These are phyloP conservation scores for Septoria petroselini DNA, from an alignment of 2,329 filamentous ascomycete species.

Conservation along the genomic window DNA sequence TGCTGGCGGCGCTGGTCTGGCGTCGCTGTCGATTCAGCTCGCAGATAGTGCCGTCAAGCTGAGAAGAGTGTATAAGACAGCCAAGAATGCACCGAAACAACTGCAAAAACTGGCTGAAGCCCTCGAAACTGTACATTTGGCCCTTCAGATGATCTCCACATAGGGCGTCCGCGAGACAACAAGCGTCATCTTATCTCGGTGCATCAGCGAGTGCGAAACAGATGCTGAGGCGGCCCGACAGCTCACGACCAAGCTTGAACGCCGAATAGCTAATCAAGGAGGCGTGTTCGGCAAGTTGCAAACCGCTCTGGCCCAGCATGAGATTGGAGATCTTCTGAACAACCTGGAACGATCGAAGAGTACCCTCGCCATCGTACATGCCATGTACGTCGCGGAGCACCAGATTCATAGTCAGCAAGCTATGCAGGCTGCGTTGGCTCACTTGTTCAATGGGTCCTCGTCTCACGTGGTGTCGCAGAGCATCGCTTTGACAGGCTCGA, in stretches of 20 bases:
- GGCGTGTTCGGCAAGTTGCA: not conserved
- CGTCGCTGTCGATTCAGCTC: slow-evolving; percentile 21
- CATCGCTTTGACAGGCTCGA: too few species aligned
- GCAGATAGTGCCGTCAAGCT: slow-evolving; percentile 17
- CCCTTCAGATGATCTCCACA: not conserved
- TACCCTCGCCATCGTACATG: not conserved
- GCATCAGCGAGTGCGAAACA: not conserved
- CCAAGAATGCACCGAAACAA: slow-evolving; percentile 10
- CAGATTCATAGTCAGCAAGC: not conserved
- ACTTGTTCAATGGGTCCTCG: not conserved
- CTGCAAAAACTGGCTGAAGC: slow-evolving; percentile 1
- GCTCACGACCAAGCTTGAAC: not conserved
- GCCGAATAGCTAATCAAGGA: not conserved
- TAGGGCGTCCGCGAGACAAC: not conserved
- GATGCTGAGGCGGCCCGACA: not conserved
- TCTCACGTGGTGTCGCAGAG: too few species aligned
- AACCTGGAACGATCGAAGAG: not conserved
- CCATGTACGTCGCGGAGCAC: not conserved
- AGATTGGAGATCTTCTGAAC: not conserved
- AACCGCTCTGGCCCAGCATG: not conserved
- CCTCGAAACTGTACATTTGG: slow-evolving; percentile 3
- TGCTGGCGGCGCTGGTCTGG: slow-evolving; percentile 17
- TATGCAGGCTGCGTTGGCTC: not conserved
- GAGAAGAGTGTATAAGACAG: slow-evolving; percentile 6
- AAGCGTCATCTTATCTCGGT: not conserved